Evolutionary conservation across 2,329 filamentous ascomycete species (phyloP), one percentile per base, ranked within the genome.

Genomic region (Pseudogymnoascus destructans): DNA sequence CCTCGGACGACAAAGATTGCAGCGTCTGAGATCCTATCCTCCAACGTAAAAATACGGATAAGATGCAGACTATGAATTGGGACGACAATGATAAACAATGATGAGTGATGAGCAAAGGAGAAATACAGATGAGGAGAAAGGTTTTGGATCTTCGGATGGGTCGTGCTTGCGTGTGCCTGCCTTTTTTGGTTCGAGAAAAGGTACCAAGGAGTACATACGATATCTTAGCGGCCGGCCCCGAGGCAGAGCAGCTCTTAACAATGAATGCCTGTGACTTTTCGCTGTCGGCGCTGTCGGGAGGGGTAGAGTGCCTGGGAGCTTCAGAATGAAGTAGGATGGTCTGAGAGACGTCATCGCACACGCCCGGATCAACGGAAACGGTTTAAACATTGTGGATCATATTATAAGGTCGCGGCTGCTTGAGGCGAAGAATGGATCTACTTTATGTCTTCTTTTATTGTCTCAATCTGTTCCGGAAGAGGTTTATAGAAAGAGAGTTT

Each of bases 301-400:
- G 42, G 23, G 46, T 17, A 17, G 25, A 17, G 25, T 52, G 46
- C 46, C 46, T 52, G 46, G n/a, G 25, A 30, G 46, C 46, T 52
- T 52, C 42, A 6, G 46, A 52, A 11, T 5, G 46, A 17, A 17
- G 46, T 30, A 25, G 46, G 23, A 52, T 52, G 25, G n/a, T 5
- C n/a, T 49, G 42, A 52, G 9, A 52, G 46, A 52, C 46, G 46
- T 52, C 46, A 52, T 52, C 7, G n/a, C n/a, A 17, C n/a, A 15
- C 9, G 10, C 25, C 19, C 21, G 46, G 46, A 52, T 19, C 46
- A 52, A 52, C 46, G 46, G 25, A 52, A 52, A 52, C 46, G 46
- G 46, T 30, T 49, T 52, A 52, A 23, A 19, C 46, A 52, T 30
- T 52, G 46, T 52, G 46, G 46, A 30, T 52, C 46, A 52, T 52